A percentile compares a stretch with the other conserved stretches of the same genome.
Evolutionary conservation across 768 basidiomycete genomes (phyloP).

Genomic region (Butyriboletus loyo): DNA sequence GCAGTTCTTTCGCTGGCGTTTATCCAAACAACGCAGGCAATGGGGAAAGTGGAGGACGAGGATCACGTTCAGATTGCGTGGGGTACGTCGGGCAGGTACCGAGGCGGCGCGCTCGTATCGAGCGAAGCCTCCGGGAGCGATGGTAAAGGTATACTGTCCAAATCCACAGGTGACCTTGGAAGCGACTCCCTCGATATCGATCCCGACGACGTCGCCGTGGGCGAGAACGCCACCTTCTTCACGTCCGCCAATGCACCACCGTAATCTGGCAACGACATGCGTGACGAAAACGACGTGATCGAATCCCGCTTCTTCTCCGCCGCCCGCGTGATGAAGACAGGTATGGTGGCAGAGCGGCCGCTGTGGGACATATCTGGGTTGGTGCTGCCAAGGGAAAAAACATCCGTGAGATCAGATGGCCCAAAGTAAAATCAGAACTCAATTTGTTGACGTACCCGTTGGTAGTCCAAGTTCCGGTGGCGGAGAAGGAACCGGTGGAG

Average conservation of each 20-base stretch:
- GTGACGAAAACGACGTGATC: slow-evolving; percentile 44
- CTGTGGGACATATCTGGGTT: slow-evolving; percentile 24
- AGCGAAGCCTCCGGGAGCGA: slow-evolving; percentile 17
- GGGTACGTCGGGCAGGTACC: slow-evolving; percentile 17
- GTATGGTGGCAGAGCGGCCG: slow-evolving; percentile 28
- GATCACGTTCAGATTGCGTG: slow-evolving; percentile 12
- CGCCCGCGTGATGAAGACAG: slow-evolving; percentile 46
- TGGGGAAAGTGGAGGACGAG: no score
- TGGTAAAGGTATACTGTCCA: slow-evolving; percentile 13
- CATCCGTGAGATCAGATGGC: background rate
- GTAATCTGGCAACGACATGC: slow-evolving; percentile 42
- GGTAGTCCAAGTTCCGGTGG: slow-evolving; percentile 22
- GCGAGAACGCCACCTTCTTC: slow-evolving; percentile 21
- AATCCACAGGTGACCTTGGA: slow-evolving; percentile 21
- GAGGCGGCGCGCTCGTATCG: slow-evolving; percentile 19
- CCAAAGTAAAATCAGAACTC: background rate
- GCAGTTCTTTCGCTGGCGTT: background rate
- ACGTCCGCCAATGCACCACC: slow-evolving; percentile 32
- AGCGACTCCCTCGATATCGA: slow-evolving; percentile 30
- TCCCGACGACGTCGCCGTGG: slow-evolving; percentile 17
- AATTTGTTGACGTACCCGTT: slow-evolving; percentile 26
- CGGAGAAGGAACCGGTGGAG: slow-evolving; percentile 26
- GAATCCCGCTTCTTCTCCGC: slow-evolving; percentile 48
- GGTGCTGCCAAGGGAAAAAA: slow-evolving; percentile 10
- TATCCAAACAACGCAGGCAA: background rate